Percentiles rank a stretch among this genome's conserved stretches.
Conservation (phyloP, 345 rosid species). For the Brassica nigra region DNA sequence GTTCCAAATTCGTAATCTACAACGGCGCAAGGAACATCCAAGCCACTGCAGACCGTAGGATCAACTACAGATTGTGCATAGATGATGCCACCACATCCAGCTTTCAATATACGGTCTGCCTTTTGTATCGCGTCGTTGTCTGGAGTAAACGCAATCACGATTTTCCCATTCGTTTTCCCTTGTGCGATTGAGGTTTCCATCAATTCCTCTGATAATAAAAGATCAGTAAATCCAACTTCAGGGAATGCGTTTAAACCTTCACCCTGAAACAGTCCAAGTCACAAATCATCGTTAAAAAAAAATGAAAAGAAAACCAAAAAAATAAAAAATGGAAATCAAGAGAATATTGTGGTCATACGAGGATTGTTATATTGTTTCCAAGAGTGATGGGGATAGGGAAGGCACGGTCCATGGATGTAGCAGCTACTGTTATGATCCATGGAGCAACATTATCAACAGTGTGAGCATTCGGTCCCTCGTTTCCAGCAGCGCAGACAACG, state of each 20-base stretch:
- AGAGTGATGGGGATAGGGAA: slow-evolving; percentile 45
- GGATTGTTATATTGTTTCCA: slow-evolving; percentile 43
- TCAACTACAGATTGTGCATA: slow-evolving; percentile 42
- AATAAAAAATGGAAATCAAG: neutral
- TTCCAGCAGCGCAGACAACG: slow-evolving; percentile 45
- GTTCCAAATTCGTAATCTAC: slow-evolving; percentile 47
- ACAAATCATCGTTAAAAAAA: neutral
- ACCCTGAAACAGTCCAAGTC: slow-evolving; percentile 26
- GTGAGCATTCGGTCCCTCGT: slow-evolving; percentile 44
- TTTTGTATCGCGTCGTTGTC: slow-evolving; percentile 27
- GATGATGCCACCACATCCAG: slow-evolving; percentile 50
- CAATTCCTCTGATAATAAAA: slow-evolving; percentile 30
- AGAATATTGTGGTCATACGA: slow-evolving; percentile 18
- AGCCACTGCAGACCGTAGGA: slow-evolving; percentile 41
- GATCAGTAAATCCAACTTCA: slow-evolving; percentile 34
- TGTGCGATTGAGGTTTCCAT: neutral
- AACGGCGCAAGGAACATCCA: slow-evolving; percentile 39
- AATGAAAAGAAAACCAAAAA: neutral
- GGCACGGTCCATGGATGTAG: slow-evolving; percentile 50
- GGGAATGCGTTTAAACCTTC: slow-evolving; percentile 35
- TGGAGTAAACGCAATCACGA: slow-evolving; percentile 46
- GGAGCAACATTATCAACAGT: slow-evolving; percentile 54
- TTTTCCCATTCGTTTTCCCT: slow-evolving; percentile 38
- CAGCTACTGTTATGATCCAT: slow-evolving; percentile 58
- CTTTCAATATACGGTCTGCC: slow-evolving; percentile 35